Percentiles rank a stretch among this genome's conserved stretches.
Evolutionary conservation across 345 rosid species (phyloP).

Genomic region (Schrenkiella parvula): DNA sequence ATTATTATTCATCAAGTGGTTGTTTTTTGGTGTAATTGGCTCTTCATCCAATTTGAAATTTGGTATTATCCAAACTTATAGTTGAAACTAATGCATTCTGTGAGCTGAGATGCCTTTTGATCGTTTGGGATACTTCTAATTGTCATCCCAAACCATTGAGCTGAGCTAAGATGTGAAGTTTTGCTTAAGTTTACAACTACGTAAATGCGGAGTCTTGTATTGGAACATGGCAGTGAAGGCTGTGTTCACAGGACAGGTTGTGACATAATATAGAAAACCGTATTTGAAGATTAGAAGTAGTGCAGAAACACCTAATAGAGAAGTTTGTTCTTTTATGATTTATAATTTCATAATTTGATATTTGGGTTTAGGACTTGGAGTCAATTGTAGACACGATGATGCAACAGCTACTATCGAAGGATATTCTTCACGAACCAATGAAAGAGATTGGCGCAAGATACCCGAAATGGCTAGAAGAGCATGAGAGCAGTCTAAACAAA

Average conservation of each 20-base stretch:
- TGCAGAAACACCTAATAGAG: neutral
- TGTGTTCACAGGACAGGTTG: neutral
- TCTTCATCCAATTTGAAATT: neutral
- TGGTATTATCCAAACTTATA: neutral
- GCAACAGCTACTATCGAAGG: constrained; percentile 95
- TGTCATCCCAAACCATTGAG: neutral
- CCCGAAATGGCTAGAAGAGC: constrained; percentile 91
- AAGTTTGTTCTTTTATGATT: neutral
- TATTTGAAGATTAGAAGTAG: neutral
- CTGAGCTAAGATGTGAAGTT: neutral
- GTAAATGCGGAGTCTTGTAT: neutral
- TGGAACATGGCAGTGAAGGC: neutral
- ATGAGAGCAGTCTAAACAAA: constrained; percentile 49
- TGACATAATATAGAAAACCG: neutral
- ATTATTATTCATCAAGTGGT: neutral
- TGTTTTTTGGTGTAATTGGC: neutral
- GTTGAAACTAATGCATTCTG: neutral
- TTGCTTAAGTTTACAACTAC: too few relatives aligned
- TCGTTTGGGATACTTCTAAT: neutral
- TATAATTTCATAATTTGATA: neutral
- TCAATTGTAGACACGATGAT: constrained; percentile 95
- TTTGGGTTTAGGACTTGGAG: constrained; percentile 67
- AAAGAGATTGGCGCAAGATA: constrained; percentile 88
- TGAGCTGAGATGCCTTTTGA: neutral
- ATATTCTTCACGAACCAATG: constrained; percentile 97